phyloP scores from a whole-genome alignment of 179 eudicot species.

The Silene noctiflora region DNA sequence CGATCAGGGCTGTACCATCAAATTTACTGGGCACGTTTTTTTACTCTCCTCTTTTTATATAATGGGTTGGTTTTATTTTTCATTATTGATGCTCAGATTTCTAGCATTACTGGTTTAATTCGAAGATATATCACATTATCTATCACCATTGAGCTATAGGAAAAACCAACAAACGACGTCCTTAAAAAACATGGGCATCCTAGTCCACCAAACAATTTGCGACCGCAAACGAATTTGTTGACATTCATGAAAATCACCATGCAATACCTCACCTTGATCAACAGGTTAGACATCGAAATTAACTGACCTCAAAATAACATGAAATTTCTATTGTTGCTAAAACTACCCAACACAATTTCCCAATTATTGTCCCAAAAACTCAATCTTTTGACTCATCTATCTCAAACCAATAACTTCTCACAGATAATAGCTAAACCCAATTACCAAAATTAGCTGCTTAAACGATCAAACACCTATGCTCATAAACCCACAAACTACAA shows the following conservation, averaged over 20 bases:
- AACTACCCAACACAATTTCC: neutral
- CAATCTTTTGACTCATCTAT: neutral
- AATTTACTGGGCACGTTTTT: slow-evolving; percentile 30
- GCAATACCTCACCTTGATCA: too few relatives aligned
- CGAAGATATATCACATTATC: too few relatives aligned
- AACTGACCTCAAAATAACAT: neutral
- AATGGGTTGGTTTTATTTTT: neutral
- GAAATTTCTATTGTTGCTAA: neutral
- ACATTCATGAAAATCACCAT: neutral
- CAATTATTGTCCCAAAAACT: neutral
- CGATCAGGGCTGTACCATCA: slow-evolving; percentile 67
- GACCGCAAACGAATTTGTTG: too few relatives aligned
- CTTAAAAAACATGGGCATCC: too few relatives aligned
- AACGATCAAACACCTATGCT: too few relatives aligned
- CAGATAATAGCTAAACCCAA: neutral
- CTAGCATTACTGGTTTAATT: neutral
- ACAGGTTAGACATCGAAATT: too few relatives aligned
- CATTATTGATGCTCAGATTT: neutral
- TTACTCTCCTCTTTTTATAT: neutral
- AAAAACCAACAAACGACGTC: too few relatives aligned
- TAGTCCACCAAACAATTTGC: too few relatives aligned
- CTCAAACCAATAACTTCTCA: neutral
- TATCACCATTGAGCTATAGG: too few relatives aligned
- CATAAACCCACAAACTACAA: too few relatives aligned
- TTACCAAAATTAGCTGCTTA: neutral